Conservation (phyloP, 305 asterid genomes). For the Coffea humblotiana region DNA sequence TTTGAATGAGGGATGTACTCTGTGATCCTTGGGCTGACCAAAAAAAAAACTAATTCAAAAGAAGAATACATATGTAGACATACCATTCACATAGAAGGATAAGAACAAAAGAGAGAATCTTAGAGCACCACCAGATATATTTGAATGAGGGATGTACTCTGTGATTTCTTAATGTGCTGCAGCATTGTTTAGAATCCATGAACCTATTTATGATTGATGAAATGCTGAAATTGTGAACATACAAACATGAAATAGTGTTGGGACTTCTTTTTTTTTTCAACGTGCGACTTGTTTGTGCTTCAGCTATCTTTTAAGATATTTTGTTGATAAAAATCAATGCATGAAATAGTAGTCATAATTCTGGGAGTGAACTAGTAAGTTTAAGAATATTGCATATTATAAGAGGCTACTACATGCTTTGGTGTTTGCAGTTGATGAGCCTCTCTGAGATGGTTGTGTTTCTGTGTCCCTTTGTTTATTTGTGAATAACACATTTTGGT, state of each 20-base stretch:
- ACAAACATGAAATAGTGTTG: background rate
- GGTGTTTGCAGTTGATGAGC: constrained; percentile 1
- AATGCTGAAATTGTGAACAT: background rate
- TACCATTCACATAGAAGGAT: background rate
- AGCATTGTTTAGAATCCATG: background rate
- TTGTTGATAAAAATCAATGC: background rate
- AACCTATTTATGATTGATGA: background rate
- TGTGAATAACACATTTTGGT: background rate
- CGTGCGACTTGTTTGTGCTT: background rate
- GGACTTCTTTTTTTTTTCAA: background rate
- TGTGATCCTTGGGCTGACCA: background rate
- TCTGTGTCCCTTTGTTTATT: background rate
- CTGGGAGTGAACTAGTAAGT: background rate
- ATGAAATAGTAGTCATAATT: background rate
- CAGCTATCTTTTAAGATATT: background rate
- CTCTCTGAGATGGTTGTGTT: background rate
- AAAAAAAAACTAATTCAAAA: background rate
- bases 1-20: background rate
- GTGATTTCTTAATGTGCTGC: background rate
- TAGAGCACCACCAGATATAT: background rate
- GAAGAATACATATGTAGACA: background rate
- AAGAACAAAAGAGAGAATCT: background rate
- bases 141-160: background rate
- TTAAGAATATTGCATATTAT: background rate
- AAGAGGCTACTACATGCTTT: background rate